Conservation (phyloP, 306 rosid species). For the Styphnolobium japonicum region DNA sequence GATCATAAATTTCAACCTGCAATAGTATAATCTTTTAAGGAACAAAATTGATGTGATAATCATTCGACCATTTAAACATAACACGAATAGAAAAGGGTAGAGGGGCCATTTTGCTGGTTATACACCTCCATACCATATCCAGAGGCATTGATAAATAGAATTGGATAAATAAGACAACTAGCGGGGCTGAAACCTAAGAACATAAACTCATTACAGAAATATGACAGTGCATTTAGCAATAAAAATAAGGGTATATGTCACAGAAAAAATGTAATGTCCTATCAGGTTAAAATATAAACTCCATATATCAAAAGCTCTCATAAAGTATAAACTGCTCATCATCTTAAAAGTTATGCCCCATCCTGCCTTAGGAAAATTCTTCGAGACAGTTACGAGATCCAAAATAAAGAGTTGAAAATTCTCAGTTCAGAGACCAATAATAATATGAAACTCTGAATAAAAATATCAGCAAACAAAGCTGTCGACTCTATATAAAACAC, state of each 20-base stretch:
- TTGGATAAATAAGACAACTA: too few relatives aligned
- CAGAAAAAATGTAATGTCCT: not conserved
- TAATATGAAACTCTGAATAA: not conserved
- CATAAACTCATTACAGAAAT: not conserved
- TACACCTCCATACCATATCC: not conserved
- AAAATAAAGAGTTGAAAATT: not conserved
- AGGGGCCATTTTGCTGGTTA: not conserved
- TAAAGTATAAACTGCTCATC: not conserved
- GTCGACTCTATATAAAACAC: too few relatives aligned
- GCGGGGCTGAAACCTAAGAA: not conserved
- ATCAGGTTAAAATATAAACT: not conserved
- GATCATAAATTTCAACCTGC: conserved; percentile 57
- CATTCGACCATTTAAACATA: not conserved
- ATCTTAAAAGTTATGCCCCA: not conserved
- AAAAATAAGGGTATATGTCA: not conserved
- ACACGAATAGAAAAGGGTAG: too few relatives aligned
- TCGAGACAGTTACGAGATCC: not conserved
- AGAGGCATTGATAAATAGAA: not conserved
- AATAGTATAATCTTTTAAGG: not conserved
- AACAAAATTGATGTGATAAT: not conserved
- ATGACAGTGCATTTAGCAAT: not conserved
- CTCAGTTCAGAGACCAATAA: not conserved
- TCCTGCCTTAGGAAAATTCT: not conserved
- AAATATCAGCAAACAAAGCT: not conserved
- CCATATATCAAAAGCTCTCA: not conserved